Conservation (phyloP, 257 asterid species). For the Apocynum venetum region DNA sequence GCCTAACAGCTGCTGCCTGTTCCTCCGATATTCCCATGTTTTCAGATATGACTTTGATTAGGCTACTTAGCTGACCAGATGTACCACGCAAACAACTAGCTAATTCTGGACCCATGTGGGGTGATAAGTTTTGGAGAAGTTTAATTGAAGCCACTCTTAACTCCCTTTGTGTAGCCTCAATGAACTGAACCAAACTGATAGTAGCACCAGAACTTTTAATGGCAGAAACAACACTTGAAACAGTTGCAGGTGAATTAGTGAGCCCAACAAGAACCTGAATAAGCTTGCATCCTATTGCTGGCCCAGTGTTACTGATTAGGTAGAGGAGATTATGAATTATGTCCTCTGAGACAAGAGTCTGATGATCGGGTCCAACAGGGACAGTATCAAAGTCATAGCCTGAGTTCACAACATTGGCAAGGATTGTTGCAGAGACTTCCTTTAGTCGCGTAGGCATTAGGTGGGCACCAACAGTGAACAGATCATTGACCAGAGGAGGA, state of each 20-base stretch:
- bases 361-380: conserved; percentile 72
- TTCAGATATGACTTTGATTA: conserved; percentile 62
- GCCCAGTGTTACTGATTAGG: conserved; percentile 94
- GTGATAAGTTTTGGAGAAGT: conserved; percentile 79
- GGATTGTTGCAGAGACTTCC: conserved; percentile 87
- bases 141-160: conserved; percentile 71
- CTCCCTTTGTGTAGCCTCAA: conserved; percentile 86
- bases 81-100: conserved; percentile 68
- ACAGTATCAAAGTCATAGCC: conserved; percentile 69
- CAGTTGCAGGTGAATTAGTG: conserved; percentile 55
- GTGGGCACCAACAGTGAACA: conserved; percentile 66
- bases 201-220: conserved; percentile 86
- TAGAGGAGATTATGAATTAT: conserved; percentile 67
- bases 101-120: conserved; percentile 79
- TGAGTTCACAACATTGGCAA: conserved; percentile 73
- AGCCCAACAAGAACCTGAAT: conserved; percentile 94
- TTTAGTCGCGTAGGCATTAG: conserved; percentile 69
- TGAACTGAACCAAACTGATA: conserved; percentile 80
- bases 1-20: conserved; percentile 84
- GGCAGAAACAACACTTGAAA: conserved; percentile 64
- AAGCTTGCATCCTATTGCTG: conserved; percentile 87
- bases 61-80: conserved; percentile 71
- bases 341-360: conserved; percentile 80
- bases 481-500: conserved; percentile 90
- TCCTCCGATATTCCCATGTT: conserved; percentile 67